phyloP scores from a whole-genome alignment of 345 rosid genomes.

The Syzygium oleosum region DNA sequence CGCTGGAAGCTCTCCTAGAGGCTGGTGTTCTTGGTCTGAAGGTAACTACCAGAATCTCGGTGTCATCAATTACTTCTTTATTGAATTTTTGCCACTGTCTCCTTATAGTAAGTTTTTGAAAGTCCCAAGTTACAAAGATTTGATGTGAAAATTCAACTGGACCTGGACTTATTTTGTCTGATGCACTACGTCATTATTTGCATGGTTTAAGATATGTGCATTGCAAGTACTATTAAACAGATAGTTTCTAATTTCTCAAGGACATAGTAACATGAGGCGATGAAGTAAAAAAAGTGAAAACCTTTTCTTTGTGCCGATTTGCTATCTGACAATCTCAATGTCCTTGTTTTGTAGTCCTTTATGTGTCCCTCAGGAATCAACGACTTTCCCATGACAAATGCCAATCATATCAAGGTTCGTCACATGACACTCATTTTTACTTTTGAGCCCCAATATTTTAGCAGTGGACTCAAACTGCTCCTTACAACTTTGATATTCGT shows the following conservation, averaged over 20 bases:
- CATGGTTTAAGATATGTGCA: not conserved
- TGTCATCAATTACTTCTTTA: not conserved
- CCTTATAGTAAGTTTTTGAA: not conserved
- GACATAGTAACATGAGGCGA: not conserved
- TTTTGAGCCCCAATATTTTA: not conserved
- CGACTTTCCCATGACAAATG: constrained; percentile 93
- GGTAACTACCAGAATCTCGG: constrained; percentile 25
- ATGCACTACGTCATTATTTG: not conserved
- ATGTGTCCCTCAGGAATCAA: constrained; percentile 98
- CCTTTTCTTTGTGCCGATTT: not conserved
- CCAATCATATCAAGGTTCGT: constrained; percentile 74
- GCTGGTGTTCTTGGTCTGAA: constrained; percentile 95
- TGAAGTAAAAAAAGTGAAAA: not conserved
- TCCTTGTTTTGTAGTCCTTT: constrained; percentile 57
- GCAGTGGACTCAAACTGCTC: not conserved
- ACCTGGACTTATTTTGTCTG: not conserved
- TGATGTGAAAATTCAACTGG: not conserved
- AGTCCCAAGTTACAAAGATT: not conserved
- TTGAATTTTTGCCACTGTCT: not conserved
- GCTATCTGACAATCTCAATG: constrained; percentile 1
- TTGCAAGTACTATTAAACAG: not conserved
- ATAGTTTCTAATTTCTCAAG: not conserved
- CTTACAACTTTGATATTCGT: not conserved
- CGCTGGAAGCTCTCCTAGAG: constrained; percentile 58
- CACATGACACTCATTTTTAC: not conserved